phyloP scores from a whole-genome alignment of 2,329 filamentous ascomycete species.

The Trichoderma atrobrunneum region DNA sequence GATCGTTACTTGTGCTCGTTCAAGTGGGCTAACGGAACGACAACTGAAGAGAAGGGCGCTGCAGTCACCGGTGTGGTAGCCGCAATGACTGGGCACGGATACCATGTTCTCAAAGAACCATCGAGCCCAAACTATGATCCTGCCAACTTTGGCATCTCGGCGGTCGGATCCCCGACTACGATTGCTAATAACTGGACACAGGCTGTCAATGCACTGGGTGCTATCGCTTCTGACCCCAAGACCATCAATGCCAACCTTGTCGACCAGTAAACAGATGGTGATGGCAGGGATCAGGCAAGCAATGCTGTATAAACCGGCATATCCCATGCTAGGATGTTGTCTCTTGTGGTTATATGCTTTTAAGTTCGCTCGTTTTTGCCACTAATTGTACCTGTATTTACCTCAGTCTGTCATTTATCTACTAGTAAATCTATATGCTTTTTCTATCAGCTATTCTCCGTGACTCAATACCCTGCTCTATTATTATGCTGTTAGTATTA shows the following conservation, averaged over 20 bases:
- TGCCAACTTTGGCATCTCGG: background rate
- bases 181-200: background rate
- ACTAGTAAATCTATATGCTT: background rate
- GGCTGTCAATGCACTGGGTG: background rate
- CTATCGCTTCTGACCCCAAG: background rate
- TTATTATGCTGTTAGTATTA: background rate
- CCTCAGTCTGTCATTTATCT: background rate
- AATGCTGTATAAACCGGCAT: background rate
- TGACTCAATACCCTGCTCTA: background rate
- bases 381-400: background rate
- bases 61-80: background rate
- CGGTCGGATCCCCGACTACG: background rate
- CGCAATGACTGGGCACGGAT: background rate
- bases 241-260: background rate
- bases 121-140: background rate
- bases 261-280: background rate
- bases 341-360: background rate
- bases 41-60: background rate
- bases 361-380: background rate
- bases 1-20: background rate
- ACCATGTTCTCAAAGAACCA: background rate
- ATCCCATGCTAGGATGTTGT: background rate
- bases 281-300: background rate
- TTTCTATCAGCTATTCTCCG: background rate
- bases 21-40: background rate